These are phyloP conservation scores for Kockiozyma suomiensis DNA, from an alignment of 805 yeast genomes.

Conservation along the genomic window DNA sequence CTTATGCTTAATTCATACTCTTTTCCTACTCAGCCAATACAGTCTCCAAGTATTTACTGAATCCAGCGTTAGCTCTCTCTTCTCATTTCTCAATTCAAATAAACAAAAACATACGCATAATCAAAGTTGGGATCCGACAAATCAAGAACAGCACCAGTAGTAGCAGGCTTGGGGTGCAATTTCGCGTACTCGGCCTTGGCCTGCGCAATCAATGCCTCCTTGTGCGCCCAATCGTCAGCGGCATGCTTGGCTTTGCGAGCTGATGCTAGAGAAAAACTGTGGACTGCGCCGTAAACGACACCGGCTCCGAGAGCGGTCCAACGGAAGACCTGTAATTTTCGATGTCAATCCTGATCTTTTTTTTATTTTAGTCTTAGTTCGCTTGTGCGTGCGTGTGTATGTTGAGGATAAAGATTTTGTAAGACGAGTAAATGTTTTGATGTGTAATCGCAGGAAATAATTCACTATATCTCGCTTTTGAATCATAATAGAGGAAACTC, in stretches of 20 bases:
- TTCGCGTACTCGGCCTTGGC: conserved; percentile 89
- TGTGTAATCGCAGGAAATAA: too few relatives aligned
- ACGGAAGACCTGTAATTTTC: conserved; percentile 70
- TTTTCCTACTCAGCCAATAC: not conserved
- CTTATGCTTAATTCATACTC: not conserved
- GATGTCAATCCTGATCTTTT: not conserved
- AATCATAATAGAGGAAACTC: too few relatives aligned
- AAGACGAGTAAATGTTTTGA: too few relatives aligned
- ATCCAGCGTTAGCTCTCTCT: not conserved
- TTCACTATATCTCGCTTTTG: too few relatives aligned
- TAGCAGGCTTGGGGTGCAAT: conserved; percentile 52
- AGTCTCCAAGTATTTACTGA: conserved; percentile 25
- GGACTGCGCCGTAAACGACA: conserved; percentile 82
- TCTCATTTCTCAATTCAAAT: not conserved
- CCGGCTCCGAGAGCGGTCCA: conserved; percentile 91
- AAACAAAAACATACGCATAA: conserved; percentile 51
- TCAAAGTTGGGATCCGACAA: conserved; percentile 91
- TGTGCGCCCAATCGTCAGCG: conserved; percentile 59
- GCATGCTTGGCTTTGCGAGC: conserved; percentile 63
- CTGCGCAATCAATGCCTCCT: conserved; percentile 75
- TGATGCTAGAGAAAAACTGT: conserved; percentile 68
- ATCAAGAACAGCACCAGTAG: conserved; percentile 48
- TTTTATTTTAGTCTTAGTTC: not conserved
- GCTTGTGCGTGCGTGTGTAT: too few relatives aligned
- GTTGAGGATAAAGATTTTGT: too few relatives aligned